Evolutionary conservation across 2,329 filamentous ascomycete genomes (phyloP).

Genomic region (Phialophora chinensis): DNA sequence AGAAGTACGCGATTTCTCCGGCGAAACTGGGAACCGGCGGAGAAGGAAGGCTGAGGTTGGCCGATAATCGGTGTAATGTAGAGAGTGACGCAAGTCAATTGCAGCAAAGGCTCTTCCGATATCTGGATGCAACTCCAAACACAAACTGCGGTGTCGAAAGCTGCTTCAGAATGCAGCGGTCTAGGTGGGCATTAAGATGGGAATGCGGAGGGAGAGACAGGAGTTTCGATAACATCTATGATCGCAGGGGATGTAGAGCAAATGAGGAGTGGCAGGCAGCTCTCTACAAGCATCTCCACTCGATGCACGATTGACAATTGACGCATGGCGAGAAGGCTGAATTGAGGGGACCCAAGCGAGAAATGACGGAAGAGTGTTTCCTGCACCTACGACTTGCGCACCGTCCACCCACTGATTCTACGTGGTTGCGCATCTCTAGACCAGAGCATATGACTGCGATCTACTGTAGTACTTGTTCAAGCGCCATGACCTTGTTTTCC

Average conservation of each 20-base stretch:
- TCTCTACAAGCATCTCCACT: constrained; percentile 14
- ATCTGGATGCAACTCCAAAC: background rate
- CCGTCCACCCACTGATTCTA: background rate
- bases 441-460: background rate
- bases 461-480: background rate
- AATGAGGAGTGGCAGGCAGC: constrained; percentile 15
- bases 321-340: background rate
- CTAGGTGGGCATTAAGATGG: background rate
- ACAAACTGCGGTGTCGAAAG: background rate
- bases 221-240: background rate
- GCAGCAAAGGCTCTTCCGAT: background rate
- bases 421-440: background rate
- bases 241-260: background rate
- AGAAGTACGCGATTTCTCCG: background rate
- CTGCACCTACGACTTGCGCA: background rate
- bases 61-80: constrained; percentile 6
- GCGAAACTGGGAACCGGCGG: background rate
- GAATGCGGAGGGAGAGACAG: background rate
- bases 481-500: background rate
- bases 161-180: background rate
- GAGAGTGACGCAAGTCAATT: background rate
- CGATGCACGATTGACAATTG: background rate
- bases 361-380: background rate
- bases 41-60: background rate
- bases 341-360: constrained; percentile 6